Percentiles rank a stretch among this genome's conserved stretches.
phyloP scores from a whole-genome alignment of 768 basidiomycete species.

The Sistotremastrum niveocremeum region DNA sequence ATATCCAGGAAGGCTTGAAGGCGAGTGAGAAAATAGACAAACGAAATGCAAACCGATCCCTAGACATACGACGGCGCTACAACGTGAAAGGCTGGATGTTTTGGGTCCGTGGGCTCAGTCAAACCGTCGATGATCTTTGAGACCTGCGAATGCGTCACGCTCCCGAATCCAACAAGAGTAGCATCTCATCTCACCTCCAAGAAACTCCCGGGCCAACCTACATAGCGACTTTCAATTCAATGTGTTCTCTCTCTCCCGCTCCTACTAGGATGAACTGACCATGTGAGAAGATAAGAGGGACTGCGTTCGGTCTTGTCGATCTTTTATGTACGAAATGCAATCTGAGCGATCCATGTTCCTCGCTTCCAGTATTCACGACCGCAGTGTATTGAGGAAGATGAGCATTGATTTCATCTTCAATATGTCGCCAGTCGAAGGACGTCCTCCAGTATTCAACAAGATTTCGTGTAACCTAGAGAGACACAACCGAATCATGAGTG shows the following conservation, averaged over 20 bases:
- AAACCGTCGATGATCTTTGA: constrained; percentile 16
- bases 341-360: too few relatives aligned
- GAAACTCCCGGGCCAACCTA: constrained; percentile 21
- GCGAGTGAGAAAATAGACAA: neutral
- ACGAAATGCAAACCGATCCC: neutral
- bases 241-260: too few relatives aligned
- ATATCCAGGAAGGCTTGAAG: constrained; percentile 16
- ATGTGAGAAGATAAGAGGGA: constrained; percentile 7
- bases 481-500: too few relatives aligned
- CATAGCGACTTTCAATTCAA: too few relatives aligned
- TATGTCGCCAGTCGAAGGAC: too few relatives aligned
- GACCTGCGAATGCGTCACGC: constrained; percentile 10
- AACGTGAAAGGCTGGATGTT: constrained; percentile 21
- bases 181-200: constrained; percentile 6
- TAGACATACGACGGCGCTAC: constrained; percentile 15
- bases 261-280: too few relatives aligned
- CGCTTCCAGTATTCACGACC: too few relatives aligned
- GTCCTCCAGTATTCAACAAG: too few relatives aligned
- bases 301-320: constrained; percentile 2
- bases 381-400: too few relatives aligned
- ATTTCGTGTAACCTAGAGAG: too few relatives aligned
- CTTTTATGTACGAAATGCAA: constrained; percentile 8
- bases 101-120: constrained; percentile 15
- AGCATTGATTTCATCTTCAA: too few relatives aligned
- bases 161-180: neutral